Evolutionary conservation across 352 stramenopile species (phyloP).

Genomic region (Aphanomyces cochlioides): DNA sequence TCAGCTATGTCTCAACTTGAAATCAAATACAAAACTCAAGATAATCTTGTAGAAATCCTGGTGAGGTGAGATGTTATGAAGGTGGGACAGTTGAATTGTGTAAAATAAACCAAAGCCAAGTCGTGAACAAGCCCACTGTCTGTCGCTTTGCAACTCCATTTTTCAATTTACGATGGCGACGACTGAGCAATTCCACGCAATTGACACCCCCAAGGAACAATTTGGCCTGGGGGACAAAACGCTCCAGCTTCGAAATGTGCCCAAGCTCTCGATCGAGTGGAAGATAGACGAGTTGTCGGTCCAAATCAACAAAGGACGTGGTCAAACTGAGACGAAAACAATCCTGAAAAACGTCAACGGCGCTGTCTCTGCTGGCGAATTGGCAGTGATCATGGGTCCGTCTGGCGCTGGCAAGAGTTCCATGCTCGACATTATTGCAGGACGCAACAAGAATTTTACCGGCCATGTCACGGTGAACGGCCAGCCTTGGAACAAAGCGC

Average conservation of each 20-base stretch:
- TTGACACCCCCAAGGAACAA: too few relatives aligned
- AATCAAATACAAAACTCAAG: too few relatives aligned
- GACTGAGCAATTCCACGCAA: too few relatives aligned
- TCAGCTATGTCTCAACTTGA: too few relatives aligned
- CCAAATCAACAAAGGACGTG: conserved; percentile 34
- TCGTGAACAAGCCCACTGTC: too few relatives aligned
- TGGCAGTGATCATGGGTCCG: conserved; percentile 56
- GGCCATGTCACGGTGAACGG: conserved; percentile 62
- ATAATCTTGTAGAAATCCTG: too few relatives aligned
- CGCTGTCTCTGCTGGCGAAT: conserved; percentile 33
- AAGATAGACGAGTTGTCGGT: conserved; percentile 37
- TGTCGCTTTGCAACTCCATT: too few relatives aligned
- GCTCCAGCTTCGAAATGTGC: conserved; percentile 22
- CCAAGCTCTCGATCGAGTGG: conserved; percentile 39
- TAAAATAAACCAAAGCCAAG: too few relatives aligned
- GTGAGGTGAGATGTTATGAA: too few relatives aligned
- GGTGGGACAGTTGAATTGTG: too few relatives aligned
- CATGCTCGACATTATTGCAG: conserved; percentile 52
- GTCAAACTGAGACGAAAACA: conserved; percentile 35
- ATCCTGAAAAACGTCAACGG: conserved; percentile 48
- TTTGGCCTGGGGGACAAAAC: too few relatives aligned
- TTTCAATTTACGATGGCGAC: too few relatives aligned
- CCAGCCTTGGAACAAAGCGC: conserved; percentile 35
- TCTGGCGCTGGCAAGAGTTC: conserved; percentile 55
- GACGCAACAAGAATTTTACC: conserved; percentile 49